A percentile compares a stretch with the other conserved stretches of the same genome.
phyloP scores from a whole-genome alignment of 2,329 filamentous ascomycete species.

The Teratosphaeria pseudoeucalypti region DNA sequence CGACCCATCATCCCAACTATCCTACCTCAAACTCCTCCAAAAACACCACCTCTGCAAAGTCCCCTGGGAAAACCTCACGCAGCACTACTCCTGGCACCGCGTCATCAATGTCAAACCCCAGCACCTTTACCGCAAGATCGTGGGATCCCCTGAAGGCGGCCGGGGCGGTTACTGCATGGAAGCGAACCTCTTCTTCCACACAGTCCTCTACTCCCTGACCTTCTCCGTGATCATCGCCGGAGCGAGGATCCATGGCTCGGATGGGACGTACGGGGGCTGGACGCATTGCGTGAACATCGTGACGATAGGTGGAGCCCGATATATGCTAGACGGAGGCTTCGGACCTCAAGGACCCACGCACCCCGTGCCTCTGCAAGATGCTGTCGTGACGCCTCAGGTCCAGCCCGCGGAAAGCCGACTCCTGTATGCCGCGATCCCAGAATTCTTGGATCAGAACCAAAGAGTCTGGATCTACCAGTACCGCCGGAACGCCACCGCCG shows the following conservation, averaged over 20 bases:
- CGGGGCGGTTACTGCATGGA: slow-evolving; percentile 54
- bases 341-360: slow-evolving; percentile 24
- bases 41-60: slow-evolving; percentile 37
- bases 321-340: slow-evolving; percentile 34
- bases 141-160: slow-evolving; percentile 25
- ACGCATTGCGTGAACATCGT: slow-evolving; percentile 36
- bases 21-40: slow-evolving; percentile 16
- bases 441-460: slow-evolving; percentile 17
- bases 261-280: slow-evolving; percentile 19
- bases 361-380: slow-evolving; percentile 28
- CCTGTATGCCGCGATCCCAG: slow-evolving; percentile 7
- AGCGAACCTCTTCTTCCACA: slow-evolving; percentile 44
- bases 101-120: slow-evolving; percentile 40
- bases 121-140: slow-evolving; percentile 44
- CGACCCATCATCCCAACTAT: slow-evolving; percentile 9
- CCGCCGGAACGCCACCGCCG: slow-evolving; percentile 22
- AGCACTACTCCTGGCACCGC: slow-evolving; percentile 41
- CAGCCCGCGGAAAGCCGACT: slow-evolving; percentile 13
- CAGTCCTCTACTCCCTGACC: slow-evolving; percentile 41
- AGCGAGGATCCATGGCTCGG: slow-evolving; percentile 25
- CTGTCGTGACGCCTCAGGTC: slow-evolving; percentile 7
- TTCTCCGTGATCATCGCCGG: slow-evolving; percentile 35
- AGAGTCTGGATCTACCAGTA: slow-evolving; percentile 35
- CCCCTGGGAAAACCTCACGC: slow-evolving; percentile 46
- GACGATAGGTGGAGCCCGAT: slow-evolving; percentile 13